Percentiles rank a stretch among this genome's conserved stretches.
Evolutionary conservation across 345 rosid species (phyloP).

Genomic region (Salix udensis): DNA sequence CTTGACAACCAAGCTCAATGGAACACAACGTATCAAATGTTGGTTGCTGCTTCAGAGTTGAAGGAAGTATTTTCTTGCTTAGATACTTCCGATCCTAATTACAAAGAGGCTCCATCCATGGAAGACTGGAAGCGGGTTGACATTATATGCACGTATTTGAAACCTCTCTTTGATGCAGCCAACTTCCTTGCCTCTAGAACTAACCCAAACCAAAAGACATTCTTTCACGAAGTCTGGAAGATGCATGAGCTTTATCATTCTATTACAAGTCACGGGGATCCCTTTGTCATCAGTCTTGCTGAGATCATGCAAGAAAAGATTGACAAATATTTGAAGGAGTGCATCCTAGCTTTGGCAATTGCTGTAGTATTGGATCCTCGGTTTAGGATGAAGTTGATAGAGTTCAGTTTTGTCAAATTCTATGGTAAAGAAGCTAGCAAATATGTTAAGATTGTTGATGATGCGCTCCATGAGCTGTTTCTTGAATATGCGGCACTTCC

Average conservation of each 20-base stretch:
- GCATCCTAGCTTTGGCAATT: conserved; percentile 75
- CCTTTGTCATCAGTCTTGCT: conserved; percentile 43
- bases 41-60: conserved; percentile 72
- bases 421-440: conserved; percentile 69
- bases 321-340: conserved; percentile 71
- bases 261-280: conserved; percentile 46
- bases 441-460: conserved; percentile 66
- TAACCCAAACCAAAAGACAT: conserved; percentile 51
- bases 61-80: conserved; percentile 89
- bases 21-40: conserved; percentile 83
- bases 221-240: conserved; percentile 88
- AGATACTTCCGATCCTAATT: conserved; percentile 77
- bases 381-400: conserved; percentile 91
- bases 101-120: conserved; percentile 62
- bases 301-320: conserved; percentile 62
- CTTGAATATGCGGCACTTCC: conserved; percentile 71
- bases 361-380: conserved; percentile 98
- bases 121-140: conserved; percentile 77
- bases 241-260: conserved; percentile 68
- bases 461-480: conserved; percentile 80
- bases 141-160: conserved; percentile 60
- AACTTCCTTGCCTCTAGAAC: conserved; percentile 44
- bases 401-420: conserved; percentile 84
- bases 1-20: conserved; percentile 75
- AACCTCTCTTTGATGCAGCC: conserved; percentile 72